phyloP scores from a whole-genome alignment of 73 alveolate genomes.

The Paraurostyla sp. region DNA sequence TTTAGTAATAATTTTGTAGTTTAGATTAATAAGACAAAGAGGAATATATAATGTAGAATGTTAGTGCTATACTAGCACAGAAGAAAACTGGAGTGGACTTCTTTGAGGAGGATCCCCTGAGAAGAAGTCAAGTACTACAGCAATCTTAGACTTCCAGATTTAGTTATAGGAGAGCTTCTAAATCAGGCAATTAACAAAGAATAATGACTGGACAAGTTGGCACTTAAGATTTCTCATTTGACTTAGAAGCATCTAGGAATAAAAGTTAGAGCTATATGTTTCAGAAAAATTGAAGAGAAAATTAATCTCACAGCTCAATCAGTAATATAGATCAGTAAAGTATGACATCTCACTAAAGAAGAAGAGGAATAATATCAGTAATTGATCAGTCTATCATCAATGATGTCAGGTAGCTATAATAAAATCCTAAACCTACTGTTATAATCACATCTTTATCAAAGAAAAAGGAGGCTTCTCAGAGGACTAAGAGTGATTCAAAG shows the following conservation, averaged over 20 bases:
- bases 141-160: not conserved
- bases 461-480: too few species aligned
- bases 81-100: conserved; percentile 20
- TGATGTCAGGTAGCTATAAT: too few species aligned
- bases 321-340: not conserved
- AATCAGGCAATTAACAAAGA: not conserved
- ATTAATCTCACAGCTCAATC: not conserved
- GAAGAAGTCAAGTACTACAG: too few species aligned
- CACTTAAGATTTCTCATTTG: not conserved
- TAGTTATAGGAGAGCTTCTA: not conserved
- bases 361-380: too few species aligned
- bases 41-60: not conserved
- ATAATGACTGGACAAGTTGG: too few species aligned
- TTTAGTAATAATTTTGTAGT: not conserved
- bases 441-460: too few species aligned
- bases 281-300: not conserved
- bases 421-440: too few species aligned
- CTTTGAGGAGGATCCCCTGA: conserved; percentile 1
- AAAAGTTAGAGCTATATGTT: conserved; percentile 17
- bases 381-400: too few species aligned
- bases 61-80: too few species aligned
- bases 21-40: not conserved
- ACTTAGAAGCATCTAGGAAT: not conserved
- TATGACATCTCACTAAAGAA: not conserved
- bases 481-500: too few species aligned